Conservation (phyloP, 306 rosid species). For the Medicago truncatula region MtrunA17r5.0-ANR NC_053045.1:324001-324500, state of each 20-base stretch:
- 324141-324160: neutral
- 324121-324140: neutral
- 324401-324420: neutral
- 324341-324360: constrained; percentile 18
- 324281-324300: constrained; percentile 33
- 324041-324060: constrained; percentile 34
- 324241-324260: neutral
- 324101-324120: neutral
- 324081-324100: neutral
- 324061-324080: constrained; percentile 34
- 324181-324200: neutral
- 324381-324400: too few relatives aligned
- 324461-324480: too few relatives aligned
- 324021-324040: neutral
- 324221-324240: neutral
- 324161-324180: neutral
- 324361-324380: constrained; percentile 28
- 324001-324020: constrained; percentile 29
- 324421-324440: neutral
- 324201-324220: constrained; percentile 1
- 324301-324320: constrained; percentile 29
- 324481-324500: neutral
- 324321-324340: neutral
- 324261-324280: neutral
- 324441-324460: neutral